A percentile compares a stretch with the other conserved stretches of the same genome.
These are phyloP conservation scores for Haplosporangium sp. DNA, from an alignment of 371 early-diverging fungal genomes.

Conservation along the genomic window DNA sequence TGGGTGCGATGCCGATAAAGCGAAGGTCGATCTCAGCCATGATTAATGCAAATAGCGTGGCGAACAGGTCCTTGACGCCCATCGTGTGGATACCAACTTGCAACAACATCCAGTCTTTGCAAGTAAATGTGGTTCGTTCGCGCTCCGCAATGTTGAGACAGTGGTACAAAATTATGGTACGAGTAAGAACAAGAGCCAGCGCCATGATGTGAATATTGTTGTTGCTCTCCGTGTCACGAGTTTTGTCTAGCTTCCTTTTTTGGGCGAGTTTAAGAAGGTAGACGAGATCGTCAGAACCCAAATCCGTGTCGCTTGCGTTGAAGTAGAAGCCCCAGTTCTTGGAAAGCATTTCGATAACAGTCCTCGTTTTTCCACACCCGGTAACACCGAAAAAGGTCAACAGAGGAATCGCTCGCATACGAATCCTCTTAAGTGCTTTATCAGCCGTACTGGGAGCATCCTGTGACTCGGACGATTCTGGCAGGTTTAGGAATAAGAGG, in stretches of 20 bases:
- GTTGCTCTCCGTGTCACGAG: slow-evolving; percentile 2
- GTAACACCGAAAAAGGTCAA: slow-evolving; percentile 18
- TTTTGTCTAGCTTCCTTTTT: neutral
- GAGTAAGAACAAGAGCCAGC: slow-evolving; percentile 23
- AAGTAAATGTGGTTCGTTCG: slow-evolving; percentile 21
- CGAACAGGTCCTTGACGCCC: slow-evolving; percentile 18
- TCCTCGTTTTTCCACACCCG: slow-evolving; percentile 35
- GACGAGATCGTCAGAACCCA: slow-evolving; percentile 23
- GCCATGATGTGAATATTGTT: slow-evolving; percentile 29
- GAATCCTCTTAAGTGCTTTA: slow-evolving; percentile 15
- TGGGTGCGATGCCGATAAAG: slow-evolving; percentile 4
- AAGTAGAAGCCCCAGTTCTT: slow-evolving; percentile 41
- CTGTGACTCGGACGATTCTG: slow-evolving; percentile 22
- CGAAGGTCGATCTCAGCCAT: neutral
- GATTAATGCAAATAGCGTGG: slow-evolving; percentile 15
- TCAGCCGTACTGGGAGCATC: slow-evolving; percentile 23
- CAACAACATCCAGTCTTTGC: slow-evolving; percentile 27
- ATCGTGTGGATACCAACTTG: slow-evolving; percentile 12
- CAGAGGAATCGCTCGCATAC: slow-evolving; percentile 8
- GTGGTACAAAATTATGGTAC: slow-evolving; percentile 26
- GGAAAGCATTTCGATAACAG: slow-evolving; percentile 28
- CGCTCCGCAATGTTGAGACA: slow-evolving; percentile 24
- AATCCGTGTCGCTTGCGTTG: slow-evolving; percentile 21
- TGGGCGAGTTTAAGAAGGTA: slow-evolving; percentile 3
- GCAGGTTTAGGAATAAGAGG: slow-evolving; percentile 27